Base-by-base conservation (phyloP, 805 yeast genomes). In the Lachancea sp. region DNA sequence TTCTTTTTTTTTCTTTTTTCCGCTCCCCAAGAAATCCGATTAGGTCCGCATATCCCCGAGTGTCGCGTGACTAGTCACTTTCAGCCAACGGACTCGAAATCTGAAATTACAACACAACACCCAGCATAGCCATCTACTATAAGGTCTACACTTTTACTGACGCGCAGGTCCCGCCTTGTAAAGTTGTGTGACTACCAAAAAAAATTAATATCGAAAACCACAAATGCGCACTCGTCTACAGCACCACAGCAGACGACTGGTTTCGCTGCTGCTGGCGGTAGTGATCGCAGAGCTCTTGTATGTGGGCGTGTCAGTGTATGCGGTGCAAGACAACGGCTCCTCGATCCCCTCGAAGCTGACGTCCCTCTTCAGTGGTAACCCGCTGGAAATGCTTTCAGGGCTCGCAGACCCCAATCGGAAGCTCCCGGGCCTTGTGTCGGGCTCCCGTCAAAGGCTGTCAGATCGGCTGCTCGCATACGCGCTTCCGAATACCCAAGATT, bases 251-350 rank as follows among this genome's bases (percentile, higher is more conserved):
- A 20, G 42, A 20, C 31, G 37, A 38, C 29, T 38, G 29, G 31
- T 38, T 15, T 13, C 33, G 29, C 16, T 43, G 34, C 46, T 43
- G 38, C 19, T 37, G 34, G 38, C 32, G 16, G 22, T 40, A 16
- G 46, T 38, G 33, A 30, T 37, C 22, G 45, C 36, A 13, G 46
- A 43, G 38, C 33, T 43, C 22, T 12, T 43, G 38, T 43, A 43
- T 38, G 30, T 43, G 36, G 42, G 16, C 8, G 34, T 15, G n/a
- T 37, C 46, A 15, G 27, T 31, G 22, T 31, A 29, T 5, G 16
- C 33, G 4, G 43, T 40, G 20, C 37, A 29, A 16, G 34, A 4
- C 27, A 39, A 15, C 13, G 41, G 31, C 31, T 4, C 29, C 15
- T 19, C 22, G 22, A n/a, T 17, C 27, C 30, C 15, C 31, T 22